Base-by-base conservation (phyloP, 2,329 filamentous ascomycete species). In the Colletotrichum acutatum region DNA sequence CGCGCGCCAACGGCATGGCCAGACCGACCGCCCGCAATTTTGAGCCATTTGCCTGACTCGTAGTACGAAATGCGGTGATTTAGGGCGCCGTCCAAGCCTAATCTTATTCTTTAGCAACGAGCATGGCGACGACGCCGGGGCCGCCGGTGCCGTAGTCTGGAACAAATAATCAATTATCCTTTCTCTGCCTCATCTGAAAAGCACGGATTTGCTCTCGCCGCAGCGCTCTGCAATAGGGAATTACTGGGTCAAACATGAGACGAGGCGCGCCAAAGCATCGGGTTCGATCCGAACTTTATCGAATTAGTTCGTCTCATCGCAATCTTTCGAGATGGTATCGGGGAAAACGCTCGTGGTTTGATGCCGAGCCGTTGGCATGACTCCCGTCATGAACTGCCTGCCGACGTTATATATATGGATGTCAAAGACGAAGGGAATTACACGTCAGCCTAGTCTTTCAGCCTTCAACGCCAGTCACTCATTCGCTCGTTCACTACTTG, bases 301-400 rank as follows among this genome's bases (percentile, higher is more conserved):
- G 42, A 30, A 22, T 22, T 64, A 64, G 61, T 64, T 64, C 42
- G 61, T 64, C 61, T 64, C 61, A 54, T 64, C 46, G 42, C n/a
- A 34, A 6, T 26, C n/a, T 54, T 26, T n/a, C 52, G 2, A 30
- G 11, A 46, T 8, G 7, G 42, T n/a, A 12, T 64, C 42, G 4
- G 1, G 19, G 37, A 30, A 32, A 26, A 26, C 42, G 49, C 26
- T 14, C 12, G 9, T 28, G 30, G 26, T 49, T 30, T 26, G 22
- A 49, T 8, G 42, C 16, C 42, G 42, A 49, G 42, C 19, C 16
- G 42, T 7, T n/a, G 19, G 0, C 6, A 49, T n/a, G 42, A 19
- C 42, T 9, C 19, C 5, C 8, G 6, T n/a, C 16, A 49, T 49
- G 42, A 49, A 9, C 7, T 42, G 16, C 12, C 37, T 42, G 3